Evolutionary conservation across 2,329 filamentous ascomycete genomes (phyloP).

Genomic region (Pseudophaeomoniella oleicola): DNA sequence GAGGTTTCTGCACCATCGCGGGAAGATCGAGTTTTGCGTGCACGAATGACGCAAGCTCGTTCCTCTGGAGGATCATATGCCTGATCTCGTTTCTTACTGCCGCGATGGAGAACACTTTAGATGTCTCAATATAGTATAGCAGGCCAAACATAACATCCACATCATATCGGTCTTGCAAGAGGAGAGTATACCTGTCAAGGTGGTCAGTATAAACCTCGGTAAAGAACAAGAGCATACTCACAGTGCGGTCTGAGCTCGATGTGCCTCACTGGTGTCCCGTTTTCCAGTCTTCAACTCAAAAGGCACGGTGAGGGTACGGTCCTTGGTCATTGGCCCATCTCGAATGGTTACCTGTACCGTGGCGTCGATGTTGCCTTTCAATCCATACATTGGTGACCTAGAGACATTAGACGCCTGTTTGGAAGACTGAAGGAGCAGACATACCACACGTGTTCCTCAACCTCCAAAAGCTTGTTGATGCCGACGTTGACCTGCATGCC

Average conservation of each 20-base stretch:
- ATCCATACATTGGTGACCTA: constrained; percentile 74
- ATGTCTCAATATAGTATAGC: constrained; percentile 88
- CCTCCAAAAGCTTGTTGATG: constrained; percentile 84
- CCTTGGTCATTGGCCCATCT: constrained; percentile 42
- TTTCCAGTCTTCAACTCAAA: constrained; percentile 94
- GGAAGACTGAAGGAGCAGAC: background rate
- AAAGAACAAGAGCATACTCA: background rate
- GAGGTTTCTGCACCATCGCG: constrained; percentile 68
- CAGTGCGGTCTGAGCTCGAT: constrained; percentile 84
- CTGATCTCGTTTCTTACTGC: constrained; percentile 75
- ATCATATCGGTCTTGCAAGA: constrained; percentile 87
- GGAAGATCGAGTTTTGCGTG: constrained; percentile 72
- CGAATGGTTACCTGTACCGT: constrained; percentile 78
- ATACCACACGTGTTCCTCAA: constrained; percentile 88
- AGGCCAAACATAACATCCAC: constrained; percentile 81
- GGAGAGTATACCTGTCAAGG: constrained; percentile 57
- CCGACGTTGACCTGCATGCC: constrained; percentile 65
- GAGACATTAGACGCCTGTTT: background rate
- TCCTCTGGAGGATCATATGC: constrained; percentile 94
- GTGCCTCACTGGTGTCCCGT: constrained; percentile 59
- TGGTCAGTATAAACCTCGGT: background rate
- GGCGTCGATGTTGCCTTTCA: constrained; percentile 96
- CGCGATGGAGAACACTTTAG: constrained; percentile 71
- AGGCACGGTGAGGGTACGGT: constrained; percentile 65
- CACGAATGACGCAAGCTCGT: constrained; percentile 73